Percentiles rank a stretch among this genome's conserved stretches.
These are phyloP conservation scores for Phytophthora aleatoria DNA, from an alignment of 352 stramenopile genomes.

Conservation along the genomic window DNA sequence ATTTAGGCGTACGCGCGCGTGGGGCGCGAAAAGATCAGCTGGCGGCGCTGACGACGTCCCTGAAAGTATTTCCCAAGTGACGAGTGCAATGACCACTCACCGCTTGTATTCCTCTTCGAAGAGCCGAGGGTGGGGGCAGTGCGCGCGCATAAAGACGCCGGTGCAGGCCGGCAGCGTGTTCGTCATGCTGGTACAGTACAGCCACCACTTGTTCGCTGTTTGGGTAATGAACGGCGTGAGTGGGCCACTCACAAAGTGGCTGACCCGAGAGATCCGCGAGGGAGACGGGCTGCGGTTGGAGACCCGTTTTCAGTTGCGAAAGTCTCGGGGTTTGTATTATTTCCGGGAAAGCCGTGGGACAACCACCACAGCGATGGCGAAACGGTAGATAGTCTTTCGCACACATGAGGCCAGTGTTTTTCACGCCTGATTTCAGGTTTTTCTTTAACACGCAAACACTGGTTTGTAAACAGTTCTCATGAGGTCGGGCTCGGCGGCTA, in stretches of 20 bases:
- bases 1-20: not conserved
- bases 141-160: constrained; percentile 46
- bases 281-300: constrained; percentile 15
- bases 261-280: constrained; percentile 4
- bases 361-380: constrained; percentile 9
- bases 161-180: constrained; percentile 29
- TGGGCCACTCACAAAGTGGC: not conserved
- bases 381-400: not conserved
- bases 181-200: constrained; percentile 7
- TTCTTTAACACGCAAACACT: not conserved
- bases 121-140: constrained; percentile 47
- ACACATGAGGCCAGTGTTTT: no score
- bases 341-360: constrained; percentile 17
- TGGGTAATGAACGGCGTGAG: constrained; percentile 15
- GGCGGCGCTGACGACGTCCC: constrained; percentile 12
- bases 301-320: constrained; percentile 23
- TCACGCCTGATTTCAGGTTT: no score
- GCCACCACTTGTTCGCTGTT: constrained; percentile 1
- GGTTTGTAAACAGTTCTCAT: not conserved
- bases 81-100: constrained; percentile 26
- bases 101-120: constrained; percentile 72
- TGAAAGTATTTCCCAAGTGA: constrained; percentile 15
- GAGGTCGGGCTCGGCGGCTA: not conserved
- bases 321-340: constrained; percentile 12
- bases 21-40: not conserved